These are phyloP conservation scores for Schizosaccharomyces octosporus DNA, from an alignment of 805 yeast genomes.

Conservation along the genomic window DNA sequence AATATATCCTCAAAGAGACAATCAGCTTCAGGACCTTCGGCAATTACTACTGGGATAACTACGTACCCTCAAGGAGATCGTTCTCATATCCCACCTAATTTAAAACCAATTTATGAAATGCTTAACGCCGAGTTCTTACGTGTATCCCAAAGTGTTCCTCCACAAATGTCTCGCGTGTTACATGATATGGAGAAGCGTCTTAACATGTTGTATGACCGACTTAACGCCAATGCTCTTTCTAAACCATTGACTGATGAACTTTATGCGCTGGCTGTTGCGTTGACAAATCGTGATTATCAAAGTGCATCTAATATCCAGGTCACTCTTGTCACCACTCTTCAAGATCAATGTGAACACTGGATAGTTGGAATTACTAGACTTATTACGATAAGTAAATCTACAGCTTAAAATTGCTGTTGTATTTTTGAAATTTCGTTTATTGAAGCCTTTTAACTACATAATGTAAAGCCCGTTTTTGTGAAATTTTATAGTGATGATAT, in stretches of 20 bases:
- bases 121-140: conserved; percentile 31
- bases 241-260: conserved; percentile 31
- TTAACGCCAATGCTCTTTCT: conserved; percentile 38
- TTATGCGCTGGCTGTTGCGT: conserved; percentile 23
- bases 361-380: conserved; percentile 73
- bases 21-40: conserved; percentile 13
- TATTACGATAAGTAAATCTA: conserved; percentile 14
- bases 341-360: conserved; percentile 75
- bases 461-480: too few relatives aligned
- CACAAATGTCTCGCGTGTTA: conserved; percentile 31
- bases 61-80: conserved; percentile 34
- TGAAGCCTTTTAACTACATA: too few relatives aligned
- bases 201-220: conserved; percentile 46
- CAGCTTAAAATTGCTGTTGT: neutral
- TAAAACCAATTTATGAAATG: conserved; percentile 32
- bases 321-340: conserved; percentile 36
- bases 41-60: conserved; percentile 8
- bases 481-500: too few relatives aligned
- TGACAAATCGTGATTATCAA: conserved; percentile 29
- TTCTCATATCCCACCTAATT: conserved; percentile 34
- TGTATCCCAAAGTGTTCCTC: conserved; percentile 53
- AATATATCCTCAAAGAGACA: neutral
- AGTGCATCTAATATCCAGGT: conserved; percentile 28
- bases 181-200: conserved; percentile 65
- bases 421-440: too few relatives aligned